Conservation (phyloP, 495 filamentous ascomycete species). For the Neurospora tetraspora region DNA sequence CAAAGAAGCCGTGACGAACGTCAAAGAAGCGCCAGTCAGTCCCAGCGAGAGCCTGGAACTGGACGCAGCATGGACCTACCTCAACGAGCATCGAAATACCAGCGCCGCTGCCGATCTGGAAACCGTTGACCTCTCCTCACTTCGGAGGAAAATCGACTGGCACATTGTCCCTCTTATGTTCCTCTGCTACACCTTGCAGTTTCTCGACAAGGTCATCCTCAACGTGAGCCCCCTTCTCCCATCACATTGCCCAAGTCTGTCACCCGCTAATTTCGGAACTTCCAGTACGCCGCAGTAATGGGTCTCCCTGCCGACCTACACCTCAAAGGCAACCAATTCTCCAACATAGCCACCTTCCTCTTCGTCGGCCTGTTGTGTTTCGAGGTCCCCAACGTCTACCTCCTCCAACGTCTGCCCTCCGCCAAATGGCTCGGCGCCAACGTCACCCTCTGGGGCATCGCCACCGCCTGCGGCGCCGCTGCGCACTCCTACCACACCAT, state of each 20-base stretch:
- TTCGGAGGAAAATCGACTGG: slow-evolving; percentile 29
- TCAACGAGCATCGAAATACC: no score
- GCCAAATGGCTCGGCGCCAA: slow-evolving; percentile 48
- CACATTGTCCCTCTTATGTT: slow-evolving; percentile 45
- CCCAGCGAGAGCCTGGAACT: no score
- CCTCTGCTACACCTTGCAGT: slow-evolving; percentile 52
- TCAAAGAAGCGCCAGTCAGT: no score
- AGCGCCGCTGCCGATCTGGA: no score
- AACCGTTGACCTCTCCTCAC: no score
- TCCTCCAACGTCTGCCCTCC: slow-evolving; percentile 42
- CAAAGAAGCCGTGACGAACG: no score
- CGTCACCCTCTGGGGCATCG: slow-evolving; percentile 37
- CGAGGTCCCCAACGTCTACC: slow-evolving; percentile 26
- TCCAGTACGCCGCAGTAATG: slow-evolving; percentile 29
- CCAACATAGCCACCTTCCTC: slow-evolving; percentile 26
- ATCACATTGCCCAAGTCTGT: not conserved
- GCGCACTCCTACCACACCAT: slow-evolving; percentile 25
- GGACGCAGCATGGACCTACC: no score
- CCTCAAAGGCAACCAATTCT: slow-evolving; percentile 27
- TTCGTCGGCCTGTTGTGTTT: slow-evolving; percentile 25
- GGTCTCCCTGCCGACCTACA: slow-evolving; percentile 20
- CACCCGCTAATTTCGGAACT: not conserved
- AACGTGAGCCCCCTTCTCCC: slow-evolving; percentile 29
- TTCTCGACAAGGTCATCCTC: slow-evolving; percentile 55
- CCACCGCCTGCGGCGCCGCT: slow-evolving; percentile 29